Evolutionary conservation across 176 grass and related monocot genomes (phyloP).

Genomic region (Zizania latifolia): DNA sequence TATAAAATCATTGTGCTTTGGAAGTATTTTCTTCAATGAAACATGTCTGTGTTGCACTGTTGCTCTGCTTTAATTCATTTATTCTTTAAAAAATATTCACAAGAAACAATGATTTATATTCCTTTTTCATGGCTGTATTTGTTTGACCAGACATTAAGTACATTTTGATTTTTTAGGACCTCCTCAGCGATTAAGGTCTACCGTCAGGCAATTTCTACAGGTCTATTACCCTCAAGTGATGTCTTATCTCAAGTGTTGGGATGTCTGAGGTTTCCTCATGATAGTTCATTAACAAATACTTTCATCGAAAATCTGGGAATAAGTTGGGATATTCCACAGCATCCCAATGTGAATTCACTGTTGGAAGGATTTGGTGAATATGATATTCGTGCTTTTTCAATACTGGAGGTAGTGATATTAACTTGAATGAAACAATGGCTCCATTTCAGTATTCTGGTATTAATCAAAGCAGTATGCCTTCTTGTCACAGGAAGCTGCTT

Average conservation of each 20-base stretch:
- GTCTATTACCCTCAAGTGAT: conserved; percentile 63
- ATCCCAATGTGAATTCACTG: conserved; percentile 67
- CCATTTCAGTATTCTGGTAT: conserved; percentile 27
- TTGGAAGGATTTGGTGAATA: conserved; percentile 95
- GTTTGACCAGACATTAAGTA: background rate
- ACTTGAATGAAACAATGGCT: conserved; percentile 4
- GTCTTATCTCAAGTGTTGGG: conserved; percentile 92
- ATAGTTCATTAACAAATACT: conserved; percentile 52
- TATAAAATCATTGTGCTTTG: background rate
- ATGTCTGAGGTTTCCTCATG: conserved; percentile 81
- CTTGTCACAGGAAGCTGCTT: conserved; percentile 62
- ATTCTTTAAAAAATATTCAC: background rate
- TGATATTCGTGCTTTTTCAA: conserved; percentile 77
- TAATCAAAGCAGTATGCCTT: conserved; percentile 18
- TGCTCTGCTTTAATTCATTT: background rate
- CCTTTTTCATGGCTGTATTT: background rate
- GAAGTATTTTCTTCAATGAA: background rate
- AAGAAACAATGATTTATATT: background rate
- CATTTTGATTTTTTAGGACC: conserved; percentile 49
- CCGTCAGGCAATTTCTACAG: conserved; percentile 56
- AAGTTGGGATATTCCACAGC: conserved; percentile 60
- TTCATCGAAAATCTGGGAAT: conserved; percentile 75
- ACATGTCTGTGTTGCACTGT: background rate
- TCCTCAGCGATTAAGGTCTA: conserved; percentile 66
- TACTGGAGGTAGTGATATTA: conserved; percentile 62